phyloP scores from a whole-genome alignment of 129 eudicot species.

The Scalesia atractyloides region DNA sequence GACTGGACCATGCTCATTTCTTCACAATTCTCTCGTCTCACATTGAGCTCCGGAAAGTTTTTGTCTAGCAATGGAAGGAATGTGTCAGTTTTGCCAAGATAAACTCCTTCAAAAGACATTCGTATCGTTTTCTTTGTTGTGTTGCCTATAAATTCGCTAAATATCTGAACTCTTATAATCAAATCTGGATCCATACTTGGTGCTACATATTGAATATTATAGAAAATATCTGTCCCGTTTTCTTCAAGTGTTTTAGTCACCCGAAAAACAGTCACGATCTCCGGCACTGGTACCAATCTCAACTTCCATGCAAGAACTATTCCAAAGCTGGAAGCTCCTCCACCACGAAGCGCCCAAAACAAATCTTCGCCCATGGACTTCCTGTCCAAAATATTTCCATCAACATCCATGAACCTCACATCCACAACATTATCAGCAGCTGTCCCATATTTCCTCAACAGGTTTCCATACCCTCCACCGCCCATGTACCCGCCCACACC shows the following conservation, averaged over 20 bases:
- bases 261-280: neutral
- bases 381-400: neutral
- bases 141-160: neutral
- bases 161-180: neutral
- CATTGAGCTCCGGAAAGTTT: constrained; percentile 32
- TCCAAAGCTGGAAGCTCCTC: neutral
- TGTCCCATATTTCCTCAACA: constrained; percentile 8
- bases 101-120: constrained; percentile 27
- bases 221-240: neutral
- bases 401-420: constrained; percentile 7
- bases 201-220: neutral
- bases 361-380: neutral
- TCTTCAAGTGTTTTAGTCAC: neutral
- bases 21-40: constrained; percentile 11
- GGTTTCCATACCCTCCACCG: constrained; percentile 12
- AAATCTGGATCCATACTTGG: neutral
- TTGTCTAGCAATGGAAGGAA: constrained; percentile 8
- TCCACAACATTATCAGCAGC: constrained; percentile 15
- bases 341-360: constrained; percentile 4
- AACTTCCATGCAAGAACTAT: neutral
- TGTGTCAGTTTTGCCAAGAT: constrained; percentile 8
- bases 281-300: neutral
- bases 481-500: constrained; percentile 10
- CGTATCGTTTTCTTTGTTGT: constrained; percentile 9
- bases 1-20: constrained; percentile 32